These are phyloP conservation scores for Candida patagonica DNA, from an alignment of 805 yeast species.

Conservation along the genomic window DNA sequence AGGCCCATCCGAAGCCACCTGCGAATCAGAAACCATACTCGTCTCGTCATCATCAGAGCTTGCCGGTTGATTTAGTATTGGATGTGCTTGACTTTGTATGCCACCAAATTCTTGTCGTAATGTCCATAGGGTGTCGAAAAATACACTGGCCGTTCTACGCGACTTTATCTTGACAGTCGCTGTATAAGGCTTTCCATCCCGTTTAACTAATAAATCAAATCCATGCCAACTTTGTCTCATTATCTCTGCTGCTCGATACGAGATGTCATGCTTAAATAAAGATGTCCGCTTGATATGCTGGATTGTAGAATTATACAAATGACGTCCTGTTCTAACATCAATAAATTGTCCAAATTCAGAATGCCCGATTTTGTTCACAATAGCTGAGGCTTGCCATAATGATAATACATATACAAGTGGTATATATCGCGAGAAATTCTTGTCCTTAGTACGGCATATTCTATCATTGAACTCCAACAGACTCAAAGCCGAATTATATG, in stretches of 20 bases:
- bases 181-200: slow-evolving; percentile 23
- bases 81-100: slow-evolving; percentile 39
- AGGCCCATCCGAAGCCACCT: background rate
- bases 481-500: slow-evolving; percentile 72
- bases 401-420: slow-evolving; percentile 71
- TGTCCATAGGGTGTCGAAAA: slow-evolving; percentile 82
- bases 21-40: background rate
- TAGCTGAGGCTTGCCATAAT: slow-evolving; percentile 88
- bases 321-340: slow-evolving; percentile 64
- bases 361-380: slow-evolving; percentile 69
- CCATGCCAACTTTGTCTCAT: slow-evolving; percentile 92
- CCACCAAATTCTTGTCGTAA: slow-evolving; percentile 75
- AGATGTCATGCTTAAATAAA: slow-evolving; percentile 82
- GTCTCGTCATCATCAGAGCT: slow-evolving; percentile 7
- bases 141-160: slow-evolving; percentile 86
- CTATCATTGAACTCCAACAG: slow-evolving; percentile 57
- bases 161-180: slow-evolving; percentile 45
- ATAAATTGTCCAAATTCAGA: slow-evolving; percentile 59
- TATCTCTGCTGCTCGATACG: slow-evolving; percentile 86
- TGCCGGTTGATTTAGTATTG: slow-evolving; percentile 21
- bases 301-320: slow-evolving; percentile 31
- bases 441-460: slow-evolving; percentile 46
- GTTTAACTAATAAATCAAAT: slow-evolving; percentile 57
- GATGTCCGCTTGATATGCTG: slow-evolving; percentile 66
- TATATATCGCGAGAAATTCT: slow-evolving; percentile 59